phyloP scores from a whole-genome alignment of 2,329 filamentous ascomycete species.

The Cadophora luteo-olivacea region DNA sequence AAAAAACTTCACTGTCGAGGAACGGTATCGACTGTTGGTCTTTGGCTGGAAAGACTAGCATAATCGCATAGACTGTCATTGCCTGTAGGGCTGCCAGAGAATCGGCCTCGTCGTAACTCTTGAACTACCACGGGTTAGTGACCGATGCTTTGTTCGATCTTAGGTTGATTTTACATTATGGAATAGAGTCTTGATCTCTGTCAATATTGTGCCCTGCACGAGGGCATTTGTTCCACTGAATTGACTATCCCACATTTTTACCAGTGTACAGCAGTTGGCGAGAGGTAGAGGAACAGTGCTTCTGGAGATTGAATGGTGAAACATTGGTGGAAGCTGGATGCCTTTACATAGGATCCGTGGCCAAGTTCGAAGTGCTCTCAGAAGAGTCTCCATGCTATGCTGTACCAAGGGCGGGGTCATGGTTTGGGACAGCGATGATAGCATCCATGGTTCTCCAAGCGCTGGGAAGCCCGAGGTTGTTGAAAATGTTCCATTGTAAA shows the following conservation, averaged over 20 bases:
- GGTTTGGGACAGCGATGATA: constrained; percentile 17
- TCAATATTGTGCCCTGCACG: constrained; percentile 44
- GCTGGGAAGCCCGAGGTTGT: neutral
- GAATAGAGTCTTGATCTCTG: constrained; percentile 45
- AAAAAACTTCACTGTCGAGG: constrained; percentile 42
- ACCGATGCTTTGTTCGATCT: neutral
- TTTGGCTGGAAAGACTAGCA: constrained; percentile 48
- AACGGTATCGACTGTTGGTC: constrained; percentile 33
- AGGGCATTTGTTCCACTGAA: constrained; percentile 42
- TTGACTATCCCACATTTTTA: constrained; percentile 48
- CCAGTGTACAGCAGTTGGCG: constrained; percentile 46
- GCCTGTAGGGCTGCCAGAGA: constrained; percentile 48
- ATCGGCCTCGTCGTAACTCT: constrained; percentile 43
- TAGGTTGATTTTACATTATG: constrained; percentile 38
- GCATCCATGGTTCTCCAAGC: constrained; percentile 19
- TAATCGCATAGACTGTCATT: constrained; percentile 47
- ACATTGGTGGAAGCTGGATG: constrained; percentile 47
- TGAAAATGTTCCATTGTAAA: neutral
- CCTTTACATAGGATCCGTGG: constrained; percentile 49
- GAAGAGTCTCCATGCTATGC: constrained; percentile 46
- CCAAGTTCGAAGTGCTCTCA: constrained; percentile 47
- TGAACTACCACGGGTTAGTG: constrained; percentile 39
- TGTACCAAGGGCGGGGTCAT: constrained; percentile 24
- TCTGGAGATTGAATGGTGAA: constrained; percentile 40
- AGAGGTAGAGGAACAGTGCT: constrained; percentile 39